Base-by-base conservation (phyloP, 2,329 filamentous ascomycete species). In the Fusarium poae region DNA sequence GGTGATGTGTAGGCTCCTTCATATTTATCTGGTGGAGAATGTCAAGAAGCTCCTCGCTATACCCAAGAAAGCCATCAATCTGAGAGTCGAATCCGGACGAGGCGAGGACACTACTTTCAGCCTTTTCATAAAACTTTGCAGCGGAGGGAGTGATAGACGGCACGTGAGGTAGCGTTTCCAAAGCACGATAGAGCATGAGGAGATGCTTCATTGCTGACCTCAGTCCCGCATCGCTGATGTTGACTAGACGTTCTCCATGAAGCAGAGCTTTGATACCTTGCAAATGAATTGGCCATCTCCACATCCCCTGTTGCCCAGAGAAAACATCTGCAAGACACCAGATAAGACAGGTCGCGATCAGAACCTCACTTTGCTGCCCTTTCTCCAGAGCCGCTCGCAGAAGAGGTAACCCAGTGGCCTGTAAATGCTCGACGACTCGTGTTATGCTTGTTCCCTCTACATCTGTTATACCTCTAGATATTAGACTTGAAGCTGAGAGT, bases 281-380 rank as follows among this genome's bases (percentile, higher is more conserved):
- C 1, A 76, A n/a, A 27, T 76, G 75, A 2, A 75, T 68, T 0
- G 64, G 64, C 75, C 74, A 76, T 1, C 70, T 62, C 0, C 65
- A 67, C 21, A 71, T 59, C 0, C 69, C 74, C 12, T 72, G 73
- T 2, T 65, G 57, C 0, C 66, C 72, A 0, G 73, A 65, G 11
- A 76, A 76, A 0, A 76, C 74, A 20, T 76, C 75, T 1, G 74
- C 70, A 2, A 76, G 52, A 20, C 75, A 76, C 75, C 74, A 76
- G 7, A 76, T 74, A 5, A 76, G 68, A 25, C 74, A 76, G 0
- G 75, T 76, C 1, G 72, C 73, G 6, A 76, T 56, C 1, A 76
- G 10, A 4, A 69, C 62, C 8, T 75, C 74, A n/a, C 67, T 65
- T n/a, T 65, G 66, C 15, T 73, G 65, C 1, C 70, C 67, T 10